A percentile compares a stretch with the other conserved stretches of the same genome.
Evolutionary conservation across 2,329 filamentous ascomycete genomes (phyloP).

Genomic region (Colletotrichum gigasporum): DNA sequence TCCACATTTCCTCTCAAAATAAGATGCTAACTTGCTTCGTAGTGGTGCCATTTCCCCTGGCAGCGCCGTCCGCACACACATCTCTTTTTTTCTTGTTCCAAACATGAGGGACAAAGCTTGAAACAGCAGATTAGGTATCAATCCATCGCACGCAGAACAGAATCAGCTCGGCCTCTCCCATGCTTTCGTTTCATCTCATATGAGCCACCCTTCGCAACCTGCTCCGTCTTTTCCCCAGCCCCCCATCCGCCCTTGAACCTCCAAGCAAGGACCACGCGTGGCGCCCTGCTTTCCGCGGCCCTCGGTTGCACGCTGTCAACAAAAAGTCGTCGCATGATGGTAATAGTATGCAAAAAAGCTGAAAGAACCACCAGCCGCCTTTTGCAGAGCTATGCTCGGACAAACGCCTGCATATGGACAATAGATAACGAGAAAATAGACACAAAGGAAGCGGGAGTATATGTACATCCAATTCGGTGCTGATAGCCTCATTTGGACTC

Average conservation of each 20-base stretch:
- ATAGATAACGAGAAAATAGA: slow-evolving; percentile 25
- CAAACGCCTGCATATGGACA: slow-evolving; percentile 31
- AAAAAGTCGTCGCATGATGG: not conserved
- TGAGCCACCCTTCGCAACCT: slow-evolving; percentile 14
- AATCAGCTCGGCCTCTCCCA: slow-evolving; percentile 15
- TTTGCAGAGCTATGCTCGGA: not conserved
- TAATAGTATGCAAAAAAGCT: slow-evolving; percentile 10
- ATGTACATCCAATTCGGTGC: slow-evolving; percentile 23
- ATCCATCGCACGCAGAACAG: slow-evolving; percentile 22
- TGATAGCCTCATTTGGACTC: not conserved
- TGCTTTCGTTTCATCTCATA: slow-evolving; percentile 29
- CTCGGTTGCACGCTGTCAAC: not conserved
- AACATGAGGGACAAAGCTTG: slow-evolving; percentile 22
- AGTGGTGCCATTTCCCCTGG: not conserved
- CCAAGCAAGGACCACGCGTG: not conserved
- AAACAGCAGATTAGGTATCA: slow-evolving; percentile 27
- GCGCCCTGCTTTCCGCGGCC: not conserved
- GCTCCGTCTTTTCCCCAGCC: not conserved
- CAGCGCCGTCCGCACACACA: not conserved
- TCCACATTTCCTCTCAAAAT: slow-evolving; percentile 8
- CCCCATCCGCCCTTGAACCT: not conserved
- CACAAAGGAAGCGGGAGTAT: slow-evolving; percentile 20
- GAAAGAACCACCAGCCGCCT: not conserved
- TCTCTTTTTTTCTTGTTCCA: slow-evolving; percentile 8
- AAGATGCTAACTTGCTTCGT: slow-evolving; percentile 8